Base-by-base conservation (phyloP, 2,329 filamentous ascomycete species). In the Phialocephala subalpina region DNA sequence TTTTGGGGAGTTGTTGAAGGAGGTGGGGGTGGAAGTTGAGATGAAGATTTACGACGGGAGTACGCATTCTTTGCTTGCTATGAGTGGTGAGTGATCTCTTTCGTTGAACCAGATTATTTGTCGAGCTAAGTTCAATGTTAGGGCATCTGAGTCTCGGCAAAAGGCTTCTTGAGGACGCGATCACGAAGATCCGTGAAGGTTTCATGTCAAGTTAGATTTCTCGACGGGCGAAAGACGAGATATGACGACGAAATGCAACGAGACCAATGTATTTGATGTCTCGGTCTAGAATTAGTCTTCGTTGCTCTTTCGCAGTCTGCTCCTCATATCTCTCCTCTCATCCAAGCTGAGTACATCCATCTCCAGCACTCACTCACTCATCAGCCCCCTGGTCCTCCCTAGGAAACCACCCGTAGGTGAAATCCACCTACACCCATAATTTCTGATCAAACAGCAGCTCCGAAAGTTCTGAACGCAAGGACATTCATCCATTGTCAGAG, bases 21-120 rank as follows among this genome's bases (percentile, higher is more conserved):
- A 76, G 7, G 80, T 80, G 1, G 84, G 84, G 0, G 82, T 86
- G 0, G 57, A 71, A 12, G 81, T 81, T 1, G 78, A 83, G 29
- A 70, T 84, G 18, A 78, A 82, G 62, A 75, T 83, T 14, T 83
- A 85, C 80, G 76, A 80, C 69, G 83, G 83, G 0, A 82, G 83
- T 78, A 84, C 84, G 5, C 85, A 87, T 75, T 83, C 84, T 0
- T 86, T 87, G 70, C 77, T 86, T 56, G 83, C 82, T 3, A 84
- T 87, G 83, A 84, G 86, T 69, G 83, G 78, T 63, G 59, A 25
- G 61, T 62, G 9, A 5, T 60, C 25, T 33, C 6, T 12, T 33
- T 27, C 12, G 12, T 27, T 29, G 6, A 27, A 27, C 11, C 11
- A 12, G 22, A 1, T 33, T 7, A 18, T 12, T 27, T 3, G 1